Evolutionary conservation across 2,329 filamentous ascomycete species (phyloP), one percentile per base, ranked within the genome.

Genomic region (Hymenoscyphus repandus): DNA sequence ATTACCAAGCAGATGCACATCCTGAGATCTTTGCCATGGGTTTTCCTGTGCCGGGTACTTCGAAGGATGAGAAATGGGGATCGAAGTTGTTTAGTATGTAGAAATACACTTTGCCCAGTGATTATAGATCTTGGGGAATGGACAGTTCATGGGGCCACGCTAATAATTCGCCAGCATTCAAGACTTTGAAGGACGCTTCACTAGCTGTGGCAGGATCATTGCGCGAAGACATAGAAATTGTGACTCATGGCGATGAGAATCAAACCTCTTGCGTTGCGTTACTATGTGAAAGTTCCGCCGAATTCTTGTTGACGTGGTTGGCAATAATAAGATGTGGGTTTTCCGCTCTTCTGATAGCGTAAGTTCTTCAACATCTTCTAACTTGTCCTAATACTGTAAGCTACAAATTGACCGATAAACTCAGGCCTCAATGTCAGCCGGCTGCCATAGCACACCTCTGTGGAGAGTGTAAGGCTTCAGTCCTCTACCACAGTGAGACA

Each of bases 261-360:
- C 13, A n/a, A n/a, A n/a, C 32, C 9, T 9, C 32, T 34, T 58
- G 72, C 0, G 68, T 81, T 2, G 82, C 74, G 0, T 61, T 86
- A 9, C 63, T 86, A 0, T 78, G 75, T 51, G 70, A 74, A 0
- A 85, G 80, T 58, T 79, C 75, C 0, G 62, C 74, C 0, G 72
- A 78, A 9, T 83, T 86, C 49, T 66, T 85, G 0, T 71, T 83
- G 45, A 73, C 74, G 0, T 85, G 79, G 80, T 68, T 85, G 2
- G 81, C 73, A 0, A 66, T 85, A 37, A 77, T 83, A 62, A 69
- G 73, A 9, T 59, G 80, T 38, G 81, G 81, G 0, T 70, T 72
- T 56, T 70, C 74, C 0, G 77, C 80, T 2, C 63, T 86, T 13
- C 66, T 85, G 5, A 70, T 85, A 34, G 80, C 81, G 67, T 76